Base-by-base conservation (phyloP, 169 alveolate species). In the Amoebophrya sp. region DNA sequence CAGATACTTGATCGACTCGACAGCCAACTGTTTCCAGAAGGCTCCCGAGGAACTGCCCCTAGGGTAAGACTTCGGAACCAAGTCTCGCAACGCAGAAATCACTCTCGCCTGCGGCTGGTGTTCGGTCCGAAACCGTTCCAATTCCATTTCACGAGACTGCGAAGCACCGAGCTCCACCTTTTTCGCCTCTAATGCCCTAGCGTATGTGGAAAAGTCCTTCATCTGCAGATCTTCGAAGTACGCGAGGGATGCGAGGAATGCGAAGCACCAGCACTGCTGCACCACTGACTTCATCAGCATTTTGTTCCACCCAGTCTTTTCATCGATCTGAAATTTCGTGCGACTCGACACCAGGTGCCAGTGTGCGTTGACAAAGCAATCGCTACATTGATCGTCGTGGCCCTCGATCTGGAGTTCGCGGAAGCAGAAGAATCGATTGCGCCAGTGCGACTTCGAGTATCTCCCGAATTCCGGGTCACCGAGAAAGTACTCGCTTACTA, bases 361-460 rank as follows among this genome's bases (percentile, higher is more conserved):
- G 32, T 12, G 32, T 25, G 83, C 83, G 18, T 66, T 66, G 35
- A 66, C 83, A 25, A 66, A 66, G 83, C 83, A 66, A 7, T 66
- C 83, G 83, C 83, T 66, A 66, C 83, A 66, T 25, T 25, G 83
- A 25, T 66, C 83, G 35, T 66, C 83, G 83, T 66, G 83, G 10
- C 83, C 83, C 32, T 66, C 83, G 83, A 66, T 66, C 83, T 66
- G 35, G 35, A 66, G 83, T 25, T 66, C 83, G 35, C 83, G 83
- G 83, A 66, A 66, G 83, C 83, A 66, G 32, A 12, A 25, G 35
- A 66, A 66, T 25, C 83, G 83, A 25, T 66, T 66, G 35, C 12
- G 10, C 83, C 83, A 66, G 32, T 25, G 35, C 12, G 83, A 66
- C 12, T 66, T 66, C 83, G 83, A 12, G 83, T 66, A 66, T 12